Conservation (phyloP, 345 rosid genomes). For the Lumnitzera racemosa region DNA sequence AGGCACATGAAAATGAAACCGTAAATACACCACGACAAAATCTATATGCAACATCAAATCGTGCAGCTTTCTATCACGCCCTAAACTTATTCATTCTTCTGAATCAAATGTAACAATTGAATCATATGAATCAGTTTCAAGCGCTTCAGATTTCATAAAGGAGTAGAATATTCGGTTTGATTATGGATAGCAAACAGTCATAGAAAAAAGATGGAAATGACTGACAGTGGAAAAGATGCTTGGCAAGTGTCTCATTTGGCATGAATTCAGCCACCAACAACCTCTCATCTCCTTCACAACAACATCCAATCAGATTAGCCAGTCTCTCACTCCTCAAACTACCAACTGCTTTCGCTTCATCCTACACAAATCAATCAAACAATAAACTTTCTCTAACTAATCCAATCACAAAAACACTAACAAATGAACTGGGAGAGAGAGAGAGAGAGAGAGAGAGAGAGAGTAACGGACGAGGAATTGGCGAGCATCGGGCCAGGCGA, state of each 20-base stretch:
- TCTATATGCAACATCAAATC: background rate
- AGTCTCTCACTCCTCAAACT: constrained; percentile 75
- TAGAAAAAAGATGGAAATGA: background rate
- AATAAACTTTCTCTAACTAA: background rate
- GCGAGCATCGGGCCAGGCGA: constrained; percentile 95
- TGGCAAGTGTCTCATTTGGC: constrained; percentile 90
- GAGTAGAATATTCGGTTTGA: background rate
- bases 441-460: background rate
- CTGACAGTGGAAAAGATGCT: constrained; percentile 94
- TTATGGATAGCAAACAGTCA: background rate
- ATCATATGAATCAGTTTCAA: too few species aligned
- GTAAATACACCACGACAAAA: background rate
- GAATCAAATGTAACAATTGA: too few species aligned
- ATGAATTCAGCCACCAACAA: constrained; percentile 88
- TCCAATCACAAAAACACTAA: background rate
- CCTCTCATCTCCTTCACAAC: constrained; percentile 84
- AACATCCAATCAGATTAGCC: constrained; percentile 87
- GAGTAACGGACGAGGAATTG: constrained; percentile 68
- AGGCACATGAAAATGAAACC: background rate
- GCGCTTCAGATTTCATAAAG: background rate
- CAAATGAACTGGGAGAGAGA: background rate
- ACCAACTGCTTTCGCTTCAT: constrained; percentile 89
- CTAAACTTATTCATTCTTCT: too few species aligned
- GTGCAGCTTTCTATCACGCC: too few species aligned
- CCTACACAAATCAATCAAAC: constrained; percentile 30